Evolutionary conservation across 148 eudicot species (phyloP).

Genomic region (Camellia sinensis): DNA sequence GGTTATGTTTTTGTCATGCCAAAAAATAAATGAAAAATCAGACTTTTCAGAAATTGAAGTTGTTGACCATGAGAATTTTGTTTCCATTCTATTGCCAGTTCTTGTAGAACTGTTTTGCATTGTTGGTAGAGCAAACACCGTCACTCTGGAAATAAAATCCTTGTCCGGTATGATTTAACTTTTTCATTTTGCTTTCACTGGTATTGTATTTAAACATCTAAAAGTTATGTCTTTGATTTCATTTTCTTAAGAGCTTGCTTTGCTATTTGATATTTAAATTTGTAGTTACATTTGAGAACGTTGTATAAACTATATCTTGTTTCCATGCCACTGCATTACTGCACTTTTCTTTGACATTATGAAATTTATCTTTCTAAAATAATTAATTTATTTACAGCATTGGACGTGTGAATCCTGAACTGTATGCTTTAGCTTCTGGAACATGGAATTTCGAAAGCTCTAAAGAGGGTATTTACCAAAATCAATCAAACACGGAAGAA

Average conservation of each 20-base stretch:
- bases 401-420: constrained; percentile 84
- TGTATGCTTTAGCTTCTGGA: constrained; percentile 75
- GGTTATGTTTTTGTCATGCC: background rate
- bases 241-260: background rate
- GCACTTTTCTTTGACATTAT: background rate
- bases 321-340: background rate
- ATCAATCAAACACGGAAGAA: constrained; percentile 29
- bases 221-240: background rate
- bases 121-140: background rate
- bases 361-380: background rate
- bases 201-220: background rate
- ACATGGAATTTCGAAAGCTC: constrained; percentile 37
- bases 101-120: background rate
- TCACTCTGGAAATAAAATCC: background rate
- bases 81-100: background rate
- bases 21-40: background rate
- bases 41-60: background rate
- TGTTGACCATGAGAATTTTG: background rate
- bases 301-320: background rate
- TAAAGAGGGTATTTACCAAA: constrained; percentile 25
- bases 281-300: background rate
- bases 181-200: constrained; percentile 1
- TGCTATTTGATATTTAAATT: background rate
- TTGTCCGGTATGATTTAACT: background rate
- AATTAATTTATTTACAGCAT: constrained; percentile 52